Percentiles rank a stretch among this genome's conserved stretches.
These are phyloP conservation scores for Chlamydomonas sphaeroides DNA, from an alignment of 139 green algal genomes.

Conservation along the genomic window DNA sequence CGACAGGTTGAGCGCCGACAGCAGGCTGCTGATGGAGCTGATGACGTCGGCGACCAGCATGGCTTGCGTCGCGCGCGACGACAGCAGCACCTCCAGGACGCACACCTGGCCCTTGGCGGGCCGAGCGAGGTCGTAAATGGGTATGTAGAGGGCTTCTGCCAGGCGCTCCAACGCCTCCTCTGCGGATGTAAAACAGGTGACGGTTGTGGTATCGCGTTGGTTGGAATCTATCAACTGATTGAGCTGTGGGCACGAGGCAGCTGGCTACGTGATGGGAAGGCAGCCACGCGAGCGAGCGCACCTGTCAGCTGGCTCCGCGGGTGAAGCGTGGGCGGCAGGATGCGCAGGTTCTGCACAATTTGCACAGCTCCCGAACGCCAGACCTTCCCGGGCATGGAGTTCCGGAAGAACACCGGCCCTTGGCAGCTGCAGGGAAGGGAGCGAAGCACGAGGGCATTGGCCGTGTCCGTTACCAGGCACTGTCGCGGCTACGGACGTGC, in stretches of 20 bases:
- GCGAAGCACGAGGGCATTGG: too few relatives aligned
- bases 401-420: conserved; percentile 39
- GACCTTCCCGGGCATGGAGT: conserved; percentile 60
- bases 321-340: conserved; percentile 57
- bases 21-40: conserved; percentile 40
- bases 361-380: conserved; percentile 54
- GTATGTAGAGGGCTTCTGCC: conserved; percentile 59
- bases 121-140: conserved; percentile 47
- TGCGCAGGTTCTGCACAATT: conserved; percentile 61
- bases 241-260: too few relatives aligned
- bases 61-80: conserved; percentile 39
- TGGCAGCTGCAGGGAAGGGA: conserved; percentile 48
- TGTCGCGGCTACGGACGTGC: too few relatives aligned
- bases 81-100: conserved; percentile 62
- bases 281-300: not conserved
- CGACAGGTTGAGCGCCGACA: conserved; percentile 50
- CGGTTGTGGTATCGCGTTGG: too few relatives aligned
- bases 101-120: conserved; percentile 46
- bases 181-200: too few relatives aligned
- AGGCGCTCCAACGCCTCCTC: conserved; percentile 43
- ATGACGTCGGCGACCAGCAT: conserved; percentile 61
- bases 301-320: conserved; percentile 50
- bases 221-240: too few relatives aligned
- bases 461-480: not conserved
- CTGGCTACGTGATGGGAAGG: too few relatives aligned